Conservation (phyloP, 2,329 filamentous ascomycete species). For the Colletotrichum eremochloae region DNA sequence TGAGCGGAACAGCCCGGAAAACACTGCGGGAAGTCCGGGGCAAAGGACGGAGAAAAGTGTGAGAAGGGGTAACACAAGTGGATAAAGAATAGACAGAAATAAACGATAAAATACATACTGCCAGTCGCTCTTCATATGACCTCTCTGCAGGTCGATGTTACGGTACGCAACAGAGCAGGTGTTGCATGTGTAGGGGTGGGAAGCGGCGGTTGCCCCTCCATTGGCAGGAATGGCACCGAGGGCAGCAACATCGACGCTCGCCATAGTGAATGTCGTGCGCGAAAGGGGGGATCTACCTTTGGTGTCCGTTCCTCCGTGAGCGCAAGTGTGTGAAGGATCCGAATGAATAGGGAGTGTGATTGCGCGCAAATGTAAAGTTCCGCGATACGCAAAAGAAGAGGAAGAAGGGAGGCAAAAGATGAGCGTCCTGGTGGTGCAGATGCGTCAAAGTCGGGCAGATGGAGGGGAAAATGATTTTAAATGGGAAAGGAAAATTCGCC, state of each 20-base stretch:
- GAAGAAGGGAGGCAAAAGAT: slow-evolving; percentile 15
- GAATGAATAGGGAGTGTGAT: slow-evolving; percentile 8
- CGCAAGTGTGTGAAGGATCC: neutral
- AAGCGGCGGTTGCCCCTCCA: slow-evolving; percentile 55
- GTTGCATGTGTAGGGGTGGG: slow-evolving; percentile 97
- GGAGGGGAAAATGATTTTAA: slow-evolving; percentile 44
- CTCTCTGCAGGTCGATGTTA: slow-evolving; percentile 91
- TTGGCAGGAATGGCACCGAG: slow-evolving; percentile 42
- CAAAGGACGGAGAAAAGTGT: neutral
- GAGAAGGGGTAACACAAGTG: neutral
- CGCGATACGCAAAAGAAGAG: slow-evolving; percentile 21
- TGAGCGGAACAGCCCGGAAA: slow-evolving; percentile 3
- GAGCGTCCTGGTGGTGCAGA: slow-evolving; percentile 18
- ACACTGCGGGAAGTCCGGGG: neutral
- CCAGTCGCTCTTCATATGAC: slow-evolving; percentile 99
- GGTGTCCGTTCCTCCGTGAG: neutral
- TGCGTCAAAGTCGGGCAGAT: slow-evolving; percentile 20
- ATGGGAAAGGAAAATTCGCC: slow-evolving; percentile 39
- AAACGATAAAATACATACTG: slow-evolving; percentile 74
- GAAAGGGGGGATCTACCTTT: neutral
- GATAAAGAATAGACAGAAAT: neutral
- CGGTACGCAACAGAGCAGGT: slow-evolving; percentile 97
- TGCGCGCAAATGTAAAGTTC: slow-evolving; percentile 26
- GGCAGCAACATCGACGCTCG: slow-evolving; percentile 51
- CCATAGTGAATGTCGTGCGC: slow-evolving; percentile 57